These are phyloP conservation scores for Eucalyptus sp. DNA, from an alignment of 345 rosid species.

Conservation along the genomic window DNA sequence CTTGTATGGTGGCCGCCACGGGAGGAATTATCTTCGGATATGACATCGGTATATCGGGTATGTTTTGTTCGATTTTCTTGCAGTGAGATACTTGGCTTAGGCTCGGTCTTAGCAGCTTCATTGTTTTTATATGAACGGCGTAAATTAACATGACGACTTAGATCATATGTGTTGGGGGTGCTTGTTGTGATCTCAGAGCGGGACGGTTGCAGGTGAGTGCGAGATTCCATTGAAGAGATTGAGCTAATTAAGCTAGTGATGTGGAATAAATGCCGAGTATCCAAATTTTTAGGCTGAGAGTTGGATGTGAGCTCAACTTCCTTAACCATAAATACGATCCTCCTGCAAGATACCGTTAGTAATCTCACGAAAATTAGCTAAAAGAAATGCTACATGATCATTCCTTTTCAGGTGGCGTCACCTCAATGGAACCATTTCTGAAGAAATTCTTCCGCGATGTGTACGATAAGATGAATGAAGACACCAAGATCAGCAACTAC, in stretches of 20 bases:
- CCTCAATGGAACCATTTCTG: neutral
- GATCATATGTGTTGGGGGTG: neutral
- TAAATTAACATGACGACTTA: neutral
- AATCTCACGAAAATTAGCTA: neutral
- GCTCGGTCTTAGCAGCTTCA: neutral
- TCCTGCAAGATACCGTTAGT: neutral
- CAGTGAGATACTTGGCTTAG: neutral
- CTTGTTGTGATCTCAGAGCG: neutral
- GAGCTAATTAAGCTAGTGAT: neutral
- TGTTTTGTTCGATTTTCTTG: neutral
- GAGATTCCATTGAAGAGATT: neutral
- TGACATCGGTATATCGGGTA: slow-evolving; percentile 5
- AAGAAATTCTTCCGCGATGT: neutral
- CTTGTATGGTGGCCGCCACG: neutral
- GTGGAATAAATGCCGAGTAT: neutral
- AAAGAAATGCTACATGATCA: neutral
- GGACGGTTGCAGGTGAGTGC: neutral
- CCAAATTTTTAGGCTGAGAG: neutral
- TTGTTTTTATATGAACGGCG: neutral
- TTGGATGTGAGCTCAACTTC: neutral
- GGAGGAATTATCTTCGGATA: slow-evolving; percentile 2
- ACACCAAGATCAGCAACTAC: neutral
- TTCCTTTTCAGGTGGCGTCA: neutral
- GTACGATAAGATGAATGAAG: neutral
- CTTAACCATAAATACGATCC: neutral